Evolutionary conservation across 2,329 filamentous ascomycete genomes (phyloP), one percentile per base, ranked within the genome.

Genomic region (Aspergillus carbonarius): DNA sequence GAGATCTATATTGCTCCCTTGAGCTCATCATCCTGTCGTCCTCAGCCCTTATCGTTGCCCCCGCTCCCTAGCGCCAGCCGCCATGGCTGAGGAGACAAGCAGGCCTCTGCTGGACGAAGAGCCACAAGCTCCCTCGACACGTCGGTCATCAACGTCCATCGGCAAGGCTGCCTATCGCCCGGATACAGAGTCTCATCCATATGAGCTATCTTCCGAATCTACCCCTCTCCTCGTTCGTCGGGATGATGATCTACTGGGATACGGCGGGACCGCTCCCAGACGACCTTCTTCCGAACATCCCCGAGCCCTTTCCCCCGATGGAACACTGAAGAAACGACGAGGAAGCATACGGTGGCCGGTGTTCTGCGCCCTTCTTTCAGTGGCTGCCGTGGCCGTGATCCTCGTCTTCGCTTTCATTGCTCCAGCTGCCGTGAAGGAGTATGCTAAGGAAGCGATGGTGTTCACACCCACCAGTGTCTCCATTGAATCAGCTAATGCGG

Each of bases 391-490:
- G 5, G 67, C 93, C 20, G 72, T 82, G 27, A 91, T 96, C 66
- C 87, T 97, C 59, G 76, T 89, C 15, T 79, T 93, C 57, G 91
- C 88, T 15, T 96, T 96, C 76, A 84, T 96, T 55, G 85, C 89
- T 0, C 93, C 93, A 1, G 87, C 89, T 15, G 85, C 88, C 7
- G 85, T 96, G 10, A 87, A 96, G 75, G 85, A 91, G 71, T 99
- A 99, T 75, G 91, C 90, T 50, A 89, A 93, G 75, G 83, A 93
- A 73, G 91, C 93, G 3, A 83, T 88, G 23, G 86, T 93, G 17
- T 85, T 99, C 64, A 86, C 93, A 70, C 91, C 95, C 1, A 92
- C 89, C 5, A 90, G 88, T 65, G 77, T 99, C 18, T 92, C 92
- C 1, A 87, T 99, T 60, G 90, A 95, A 68, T 91, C 89, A 2